Percentiles rank a stretch among this genome's conserved stretches.
These are phyloP conservation scores for Articulospora tetracladia DNA, from an alignment of 495 filamentous ascomycete species.

Conservation along the genomic window DNA sequence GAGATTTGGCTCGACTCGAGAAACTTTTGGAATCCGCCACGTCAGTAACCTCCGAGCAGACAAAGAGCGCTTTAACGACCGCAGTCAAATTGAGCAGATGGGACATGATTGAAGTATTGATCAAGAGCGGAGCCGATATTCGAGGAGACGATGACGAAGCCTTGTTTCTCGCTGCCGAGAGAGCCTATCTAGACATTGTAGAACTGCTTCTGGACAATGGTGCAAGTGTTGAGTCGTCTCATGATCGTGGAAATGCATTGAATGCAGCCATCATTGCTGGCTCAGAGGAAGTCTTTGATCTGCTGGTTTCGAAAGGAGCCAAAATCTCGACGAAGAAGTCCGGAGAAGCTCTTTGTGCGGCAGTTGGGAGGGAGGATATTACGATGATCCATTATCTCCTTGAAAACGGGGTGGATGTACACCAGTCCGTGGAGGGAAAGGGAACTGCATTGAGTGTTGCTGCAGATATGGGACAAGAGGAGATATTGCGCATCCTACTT, in stretches of 20 bases:
- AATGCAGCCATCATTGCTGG: background rate
- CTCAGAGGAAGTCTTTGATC: background rate
- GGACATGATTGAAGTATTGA: background rate
- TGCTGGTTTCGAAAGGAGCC: slow-evolving; percentile 1
- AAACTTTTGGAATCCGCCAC: background rate
- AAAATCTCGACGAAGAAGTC: background rate
- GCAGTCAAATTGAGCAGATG: background rate
- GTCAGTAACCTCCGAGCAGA: background rate
- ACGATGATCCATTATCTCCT: background rate
- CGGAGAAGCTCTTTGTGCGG: background rate
- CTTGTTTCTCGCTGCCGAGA: slow-evolving; percentile 21
- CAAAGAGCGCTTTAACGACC: background rate
- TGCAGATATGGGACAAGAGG: slow-evolving; percentile 13
- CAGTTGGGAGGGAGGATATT: background rate
- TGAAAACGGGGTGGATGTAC: background rate
- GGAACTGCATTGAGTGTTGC: slow-evolving; percentile 14
- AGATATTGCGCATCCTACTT: slow-evolving; percentile 21
- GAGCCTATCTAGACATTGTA: slow-evolving; percentile 19
- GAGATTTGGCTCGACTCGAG: background rate
- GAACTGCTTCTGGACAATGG: slow-evolving; percentile 20
- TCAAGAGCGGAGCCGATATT: background rate
- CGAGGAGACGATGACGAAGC: slow-evolving; percentile 3
- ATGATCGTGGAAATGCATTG: background rate
- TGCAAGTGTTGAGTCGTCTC: slow-evolving; percentile 12
- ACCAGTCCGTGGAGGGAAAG: background rate